Evolutionary conservation across 805 yeast species (phyloP).

Genomic region (Kluyveromyces wickerhamii): DNA sequence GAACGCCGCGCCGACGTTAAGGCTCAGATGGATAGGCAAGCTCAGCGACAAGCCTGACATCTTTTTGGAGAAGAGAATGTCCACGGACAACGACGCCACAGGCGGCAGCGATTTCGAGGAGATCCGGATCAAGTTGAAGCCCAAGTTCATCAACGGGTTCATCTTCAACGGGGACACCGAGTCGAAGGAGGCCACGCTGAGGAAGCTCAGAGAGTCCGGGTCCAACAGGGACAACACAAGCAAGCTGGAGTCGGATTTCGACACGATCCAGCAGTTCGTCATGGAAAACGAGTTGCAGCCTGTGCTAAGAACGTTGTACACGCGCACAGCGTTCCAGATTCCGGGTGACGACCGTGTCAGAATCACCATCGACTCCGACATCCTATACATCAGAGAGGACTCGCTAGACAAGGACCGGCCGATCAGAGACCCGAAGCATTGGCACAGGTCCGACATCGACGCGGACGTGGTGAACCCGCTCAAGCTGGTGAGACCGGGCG

Average conservation of each 20-base stretch:
- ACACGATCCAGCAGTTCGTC: conserved; percentile 56
- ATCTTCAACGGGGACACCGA: conserved; percentile 42
- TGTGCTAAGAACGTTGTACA: conserved; percentile 74
- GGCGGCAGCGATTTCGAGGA: conserved; percentile 49
- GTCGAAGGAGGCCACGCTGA: conserved; percentile 43
- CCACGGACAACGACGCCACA: conserved; percentile 41
- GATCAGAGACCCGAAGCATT: conserved; percentile 74
- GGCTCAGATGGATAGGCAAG: conserved; percentile 89
- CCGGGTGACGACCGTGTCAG: conserved; percentile 95
- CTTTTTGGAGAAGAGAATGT: conserved; percentile 69
- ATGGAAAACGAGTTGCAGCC: conserved; percentile 68
- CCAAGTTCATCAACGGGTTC: conserved; percentile 72
- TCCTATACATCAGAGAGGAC: conserved; percentile 84
- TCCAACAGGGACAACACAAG: conserved; percentile 45
- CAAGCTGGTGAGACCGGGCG: conserved; percentile 75
- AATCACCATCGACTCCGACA: conserved; percentile 83
- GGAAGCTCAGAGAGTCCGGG: conserved; percentile 57
- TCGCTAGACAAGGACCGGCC: conserved; percentile 78
- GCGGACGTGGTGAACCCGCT: conserved; percentile 62
- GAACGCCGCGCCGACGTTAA: conserved; percentile 61
- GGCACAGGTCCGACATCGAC: conserved; percentile 94
- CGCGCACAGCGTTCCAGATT: conserved; percentile 93
- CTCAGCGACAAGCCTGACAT: conserved; percentile 70
- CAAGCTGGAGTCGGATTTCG: conserved; percentile 46
- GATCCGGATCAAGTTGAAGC: conserved; percentile 63